phyloP scores from a whole-genome alignment of 495 filamentous ascomycete genomes.

The Aspergillus haitiensis region DNA sequence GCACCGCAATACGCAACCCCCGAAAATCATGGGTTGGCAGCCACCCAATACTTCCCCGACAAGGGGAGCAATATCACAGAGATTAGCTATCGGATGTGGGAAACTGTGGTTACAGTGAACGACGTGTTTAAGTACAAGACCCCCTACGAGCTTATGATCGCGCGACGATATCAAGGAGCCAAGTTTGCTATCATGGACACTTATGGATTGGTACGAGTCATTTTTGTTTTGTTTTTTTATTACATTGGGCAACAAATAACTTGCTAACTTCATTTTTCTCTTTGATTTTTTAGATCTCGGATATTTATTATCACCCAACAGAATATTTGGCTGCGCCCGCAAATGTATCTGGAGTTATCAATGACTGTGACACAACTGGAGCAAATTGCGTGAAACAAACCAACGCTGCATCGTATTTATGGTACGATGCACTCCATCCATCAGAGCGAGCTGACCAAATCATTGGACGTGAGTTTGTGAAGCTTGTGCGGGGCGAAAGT shows the following conservation, averaged over 20 bases:
- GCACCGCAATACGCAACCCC: constrained; percentile 59
- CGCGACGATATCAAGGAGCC: constrained; percentile 57
- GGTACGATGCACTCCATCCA: constrained; percentile 68
- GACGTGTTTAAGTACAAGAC: constrained; percentile 61
- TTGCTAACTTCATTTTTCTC: not conserved
- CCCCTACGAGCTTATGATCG: constrained; percentile 53
- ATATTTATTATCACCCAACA: constrained; percentile 60
- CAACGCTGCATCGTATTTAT: constrained; percentile 46
- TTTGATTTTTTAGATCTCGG: constrained; percentile 44
- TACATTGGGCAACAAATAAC: not conserved
- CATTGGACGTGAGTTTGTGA: constrained; percentile 61
- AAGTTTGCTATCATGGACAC: constrained; percentile 65
- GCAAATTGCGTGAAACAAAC: constrained; percentile 29
- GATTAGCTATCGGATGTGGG: constrained; percentile 58
- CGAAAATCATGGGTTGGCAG: constrained; percentile 48
- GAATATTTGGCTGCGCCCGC: constrained; percentile 57
- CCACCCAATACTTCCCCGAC: constrained; percentile 59
- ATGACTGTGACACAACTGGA: constrained; percentile 51
- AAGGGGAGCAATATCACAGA: constrained; percentile 60
- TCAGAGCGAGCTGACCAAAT: constrained; percentile 54
- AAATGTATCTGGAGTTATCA: constrained; percentile 60
- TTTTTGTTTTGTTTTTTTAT: constrained; percentile 2
- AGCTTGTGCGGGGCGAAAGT: constrained; percentile 57
- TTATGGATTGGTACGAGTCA: constrained; percentile 51
- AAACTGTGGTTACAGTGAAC: constrained; percentile 61